These are phyloP conservation scores for Nidula microcarpa DNA, from an alignment of 768 basidiomycete genomes.

Conservation along the genomic window DNA sequence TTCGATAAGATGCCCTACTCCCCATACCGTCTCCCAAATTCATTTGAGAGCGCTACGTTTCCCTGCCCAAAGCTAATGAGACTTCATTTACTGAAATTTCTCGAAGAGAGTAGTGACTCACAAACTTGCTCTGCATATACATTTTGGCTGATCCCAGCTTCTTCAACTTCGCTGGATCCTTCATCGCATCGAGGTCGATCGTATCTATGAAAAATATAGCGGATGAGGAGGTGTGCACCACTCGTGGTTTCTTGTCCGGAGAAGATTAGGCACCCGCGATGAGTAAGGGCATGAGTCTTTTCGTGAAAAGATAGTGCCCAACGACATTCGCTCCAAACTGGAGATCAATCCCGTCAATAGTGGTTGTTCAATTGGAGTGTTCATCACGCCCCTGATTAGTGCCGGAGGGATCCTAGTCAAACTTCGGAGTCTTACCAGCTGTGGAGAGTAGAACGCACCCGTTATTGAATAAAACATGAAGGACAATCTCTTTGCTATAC, in stretches of 20 bases:
- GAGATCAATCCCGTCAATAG: constrained; percentile 24
- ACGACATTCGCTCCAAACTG: constrained; percentile 29
- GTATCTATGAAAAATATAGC: constrained; percentile 13
- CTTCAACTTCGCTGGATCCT: neutral
- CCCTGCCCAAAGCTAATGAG: neutral
- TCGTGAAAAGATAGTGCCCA: constrained; percentile 3
- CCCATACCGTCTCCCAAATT: neutral
- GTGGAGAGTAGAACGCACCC: constrained; percentile 9
- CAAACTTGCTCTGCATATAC: neutral
- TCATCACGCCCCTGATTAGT: constrained; percentile 16
- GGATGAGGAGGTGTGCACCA: constrained; percentile 1
- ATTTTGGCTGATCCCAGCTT: neutral
- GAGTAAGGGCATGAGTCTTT: neutral
- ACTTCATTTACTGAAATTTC: neutral
- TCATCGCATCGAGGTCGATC: neutral
- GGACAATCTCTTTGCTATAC: constrained; percentile 9
- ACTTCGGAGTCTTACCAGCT: neutral
- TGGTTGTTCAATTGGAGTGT: constrained; percentile 12
- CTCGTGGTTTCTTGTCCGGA: neutral
- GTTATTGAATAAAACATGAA: constrained; percentile 21
- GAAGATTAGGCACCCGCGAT: neutral
- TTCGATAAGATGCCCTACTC: neutral
- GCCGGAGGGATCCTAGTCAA: neutral
- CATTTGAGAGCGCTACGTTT: neutral
- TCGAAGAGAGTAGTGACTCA: neutral